A percentile compares a stretch with the other conserved stretches of the same genome.
Conservation (phyloP, 768 basidiomycete genomes). For the Suillus cothurnatus region DNA sequence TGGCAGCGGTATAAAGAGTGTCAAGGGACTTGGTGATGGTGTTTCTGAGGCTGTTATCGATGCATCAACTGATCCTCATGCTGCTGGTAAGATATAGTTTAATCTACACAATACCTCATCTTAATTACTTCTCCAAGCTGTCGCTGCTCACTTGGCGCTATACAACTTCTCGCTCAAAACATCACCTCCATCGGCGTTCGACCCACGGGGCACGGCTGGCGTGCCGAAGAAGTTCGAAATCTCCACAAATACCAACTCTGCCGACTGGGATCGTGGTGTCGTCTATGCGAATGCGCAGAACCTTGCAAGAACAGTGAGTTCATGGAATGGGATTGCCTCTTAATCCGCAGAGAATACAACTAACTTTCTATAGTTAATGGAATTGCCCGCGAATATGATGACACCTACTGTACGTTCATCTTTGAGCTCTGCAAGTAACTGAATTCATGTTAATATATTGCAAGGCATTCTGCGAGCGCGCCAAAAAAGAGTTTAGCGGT, state of each 20-base stretch:
- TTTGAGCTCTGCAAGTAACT: not conserved
- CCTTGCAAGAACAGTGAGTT: constrained; percentile 68
- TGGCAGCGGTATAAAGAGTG: constrained; percentile 70
- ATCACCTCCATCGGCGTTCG: constrained; percentile 61
- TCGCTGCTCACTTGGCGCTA: constrained; percentile 73
- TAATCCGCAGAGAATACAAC: not conserved
- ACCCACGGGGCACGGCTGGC: constrained; percentile 57
- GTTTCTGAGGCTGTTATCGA: constrained; percentile 66
- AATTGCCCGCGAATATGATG: constrained; percentile 83
- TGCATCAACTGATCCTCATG: constrained; percentile 69
- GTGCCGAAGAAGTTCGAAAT: constrained; percentile 53
- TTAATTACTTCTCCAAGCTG: constrained; percentile 46
- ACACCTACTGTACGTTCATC: constrained; percentile 67
- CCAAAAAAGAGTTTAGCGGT: constrained; percentile 64
- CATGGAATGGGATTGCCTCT: not conserved
- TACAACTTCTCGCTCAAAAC: constrained; percentile 85
- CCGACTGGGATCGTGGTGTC: constrained; percentile 72
- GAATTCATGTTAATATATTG: not conserved
- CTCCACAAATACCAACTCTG: constrained; percentile 45
- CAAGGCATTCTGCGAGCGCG: constrained; percentile 72
- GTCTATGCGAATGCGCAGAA: constrained; percentile 80
- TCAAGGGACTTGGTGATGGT: constrained; percentile 61
- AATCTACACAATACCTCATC: not conserved
- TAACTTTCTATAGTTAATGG: constrained; percentile 59
- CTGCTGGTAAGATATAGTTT: constrained; percentile 53